These are phyloP conservation scores for Mycena filopes DNA, from an alignment of 768 basidiomycete genomes.

Conservation along the genomic window DNA sequence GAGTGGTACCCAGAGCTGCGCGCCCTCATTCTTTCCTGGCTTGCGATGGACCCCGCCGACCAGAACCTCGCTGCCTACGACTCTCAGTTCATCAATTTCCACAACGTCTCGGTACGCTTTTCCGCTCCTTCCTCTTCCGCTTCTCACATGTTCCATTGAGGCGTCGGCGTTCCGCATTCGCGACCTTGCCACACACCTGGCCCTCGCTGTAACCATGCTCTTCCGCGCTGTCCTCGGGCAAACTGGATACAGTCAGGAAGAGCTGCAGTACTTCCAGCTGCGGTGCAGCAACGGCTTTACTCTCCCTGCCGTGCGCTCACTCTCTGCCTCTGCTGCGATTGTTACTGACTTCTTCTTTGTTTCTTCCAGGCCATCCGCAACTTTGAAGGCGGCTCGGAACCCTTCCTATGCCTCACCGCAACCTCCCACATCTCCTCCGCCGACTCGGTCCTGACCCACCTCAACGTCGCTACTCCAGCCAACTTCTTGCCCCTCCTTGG, in stretches of 20 bases:
- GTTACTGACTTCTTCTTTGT: neutral
- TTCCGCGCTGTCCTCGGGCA: neutral
- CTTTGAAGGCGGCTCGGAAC: neutral
- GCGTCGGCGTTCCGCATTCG: neutral
- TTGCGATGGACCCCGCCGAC: neutral
- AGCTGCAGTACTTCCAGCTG: neutral
- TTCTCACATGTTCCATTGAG: neutral
- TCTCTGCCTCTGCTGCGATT: too few relatives aligned
- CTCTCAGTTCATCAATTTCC: neutral
- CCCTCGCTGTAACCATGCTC: neutral
- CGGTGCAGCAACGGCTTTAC: neutral
- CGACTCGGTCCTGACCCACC: neutral
- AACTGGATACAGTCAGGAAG: neutral
- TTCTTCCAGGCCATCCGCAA: too few relatives aligned
- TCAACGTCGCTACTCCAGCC: neutral
- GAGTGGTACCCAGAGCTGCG: slow-evolving; percentile 9
- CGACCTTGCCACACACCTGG: neutral
- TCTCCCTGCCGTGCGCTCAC: neutral
- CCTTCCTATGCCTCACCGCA: neutral
- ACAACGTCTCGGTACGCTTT: neutral
- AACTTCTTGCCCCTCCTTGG: neutral
- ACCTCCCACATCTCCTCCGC: neutral
- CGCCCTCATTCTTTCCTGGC: neutral
- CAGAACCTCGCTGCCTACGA: neutral
- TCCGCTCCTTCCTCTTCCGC: neutral